These are phyloP conservation scores for Colletotrichum costaricense DNA, from an alignment of 2,329 filamentous ascomycete species.

Conservation along the genomic window DNA sequence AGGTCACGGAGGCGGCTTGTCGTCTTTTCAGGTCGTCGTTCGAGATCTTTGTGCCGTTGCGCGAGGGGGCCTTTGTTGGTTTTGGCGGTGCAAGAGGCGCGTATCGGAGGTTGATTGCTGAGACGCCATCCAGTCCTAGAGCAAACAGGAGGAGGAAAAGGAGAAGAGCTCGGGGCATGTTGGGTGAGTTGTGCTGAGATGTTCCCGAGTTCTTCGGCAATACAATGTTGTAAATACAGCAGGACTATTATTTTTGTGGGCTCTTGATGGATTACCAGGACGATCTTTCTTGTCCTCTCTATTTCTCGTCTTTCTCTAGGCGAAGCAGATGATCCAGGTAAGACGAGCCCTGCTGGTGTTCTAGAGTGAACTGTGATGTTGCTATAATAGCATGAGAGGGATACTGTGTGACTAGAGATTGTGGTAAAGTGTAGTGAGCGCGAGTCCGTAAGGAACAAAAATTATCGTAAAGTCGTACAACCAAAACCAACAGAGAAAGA, in stretches of 20 bases:
- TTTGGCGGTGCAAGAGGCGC: neutral
- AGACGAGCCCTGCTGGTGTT: neutral
- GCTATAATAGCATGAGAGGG: neutral
- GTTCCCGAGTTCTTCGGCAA: neutral
- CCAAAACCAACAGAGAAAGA: neutral
- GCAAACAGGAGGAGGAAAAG: neutral
- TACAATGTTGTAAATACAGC: neutral
- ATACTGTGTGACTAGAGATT: neutral
- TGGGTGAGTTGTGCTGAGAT: neutral
- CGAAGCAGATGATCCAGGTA: neutral
- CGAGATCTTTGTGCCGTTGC: neutral
- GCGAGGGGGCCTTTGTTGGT: neutral
- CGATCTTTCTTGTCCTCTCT: neutral
- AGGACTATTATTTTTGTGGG: neutral
- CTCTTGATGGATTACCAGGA: neutral
- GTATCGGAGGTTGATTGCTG: neutral
- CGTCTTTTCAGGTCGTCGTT: conserved; percentile 4
- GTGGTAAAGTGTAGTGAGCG: neutral
- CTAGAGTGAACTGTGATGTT: neutral
- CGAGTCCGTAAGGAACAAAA: neutral
- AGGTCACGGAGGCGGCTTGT: neutral
- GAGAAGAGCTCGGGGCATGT: neutral
- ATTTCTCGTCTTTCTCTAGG: neutral
- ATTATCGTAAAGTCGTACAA: neutral
- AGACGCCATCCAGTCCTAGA: neutral